phyloP scores from a whole-genome alignment of 176 grass and related monocot genomes.

The Zea luxurians region DNA sequence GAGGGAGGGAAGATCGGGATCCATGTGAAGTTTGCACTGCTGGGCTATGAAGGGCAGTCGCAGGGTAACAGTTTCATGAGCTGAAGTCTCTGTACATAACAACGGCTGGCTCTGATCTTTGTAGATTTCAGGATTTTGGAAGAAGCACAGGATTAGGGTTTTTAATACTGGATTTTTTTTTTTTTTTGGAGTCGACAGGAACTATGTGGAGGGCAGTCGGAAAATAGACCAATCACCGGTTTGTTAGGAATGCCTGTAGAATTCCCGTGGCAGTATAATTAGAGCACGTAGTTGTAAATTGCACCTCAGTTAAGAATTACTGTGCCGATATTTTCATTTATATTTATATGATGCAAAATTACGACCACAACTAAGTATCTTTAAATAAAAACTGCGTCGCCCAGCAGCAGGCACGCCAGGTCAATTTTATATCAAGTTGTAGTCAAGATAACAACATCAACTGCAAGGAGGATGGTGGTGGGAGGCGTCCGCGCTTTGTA shows the following conservation, averaged over 20 bases:
- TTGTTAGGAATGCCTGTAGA: not conserved
- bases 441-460: too few relatives aligned
- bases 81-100: slow-evolving; percentile 26
- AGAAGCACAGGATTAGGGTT: slow-evolving; percentile 26
- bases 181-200: not conserved
- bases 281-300: not conserved
- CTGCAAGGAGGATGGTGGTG: too few relatives aligned
- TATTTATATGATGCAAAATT: not conserved
- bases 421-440: too few relatives aligned
- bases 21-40: slow-evolving; percentile 76
- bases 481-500: too few relatives aligned
- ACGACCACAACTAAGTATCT: not conserved
- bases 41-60: slow-evolving; percentile 49
- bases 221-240: not conserved
- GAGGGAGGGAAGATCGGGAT: slow-evolving; percentile 74
- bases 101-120: slow-evolving; percentile 13
- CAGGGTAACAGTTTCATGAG: slow-evolving; percentile 13
- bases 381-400: not conserved
- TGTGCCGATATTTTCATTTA: not conserved
- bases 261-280: slow-evolving; percentile 11
- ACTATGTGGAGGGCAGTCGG: slow-evolving; percentile 25
- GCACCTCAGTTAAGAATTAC: not conserved
- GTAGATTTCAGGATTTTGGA: slow-evolving; percentile 39
- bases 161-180: slow-evolving; percentile 14
- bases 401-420: too few relatives aligned